These are phyloP conservation scores for Fusarium goolgardi DNA, from an alignment of 2,329 filamentous ascomycete species.

Conservation along the genomic window DNA sequence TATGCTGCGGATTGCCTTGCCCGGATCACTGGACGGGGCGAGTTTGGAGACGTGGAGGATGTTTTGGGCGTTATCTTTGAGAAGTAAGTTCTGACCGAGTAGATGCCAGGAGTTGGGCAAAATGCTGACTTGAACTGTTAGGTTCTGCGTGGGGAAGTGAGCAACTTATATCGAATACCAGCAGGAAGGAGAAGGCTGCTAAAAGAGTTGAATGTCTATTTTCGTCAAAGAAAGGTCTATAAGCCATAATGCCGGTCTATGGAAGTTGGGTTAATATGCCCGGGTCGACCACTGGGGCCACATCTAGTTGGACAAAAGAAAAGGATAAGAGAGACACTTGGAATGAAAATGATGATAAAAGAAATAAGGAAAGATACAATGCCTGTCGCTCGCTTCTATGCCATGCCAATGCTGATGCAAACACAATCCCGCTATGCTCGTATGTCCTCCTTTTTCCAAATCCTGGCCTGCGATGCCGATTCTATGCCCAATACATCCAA, in stretches of 20 bases:
- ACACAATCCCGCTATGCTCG: constrained; percentile 5
- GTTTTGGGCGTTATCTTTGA: constrained; percentile 97
- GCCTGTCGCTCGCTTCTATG: constrained; percentile 23
- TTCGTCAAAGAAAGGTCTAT: constrained; percentile 30
- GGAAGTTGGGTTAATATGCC: constrained; percentile 14
- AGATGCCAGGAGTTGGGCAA: constrained; percentile 5
- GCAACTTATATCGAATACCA: background rate
- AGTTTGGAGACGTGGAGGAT: constrained; percentile 91
- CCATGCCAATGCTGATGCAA: constrained; percentile 25
- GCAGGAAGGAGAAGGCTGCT: background rate
- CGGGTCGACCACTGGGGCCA: constrained; percentile 33
- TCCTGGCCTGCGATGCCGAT: constrained; percentile 27
- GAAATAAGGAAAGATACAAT: constrained; percentile 30
- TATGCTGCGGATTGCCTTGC: constrained; percentile 83
- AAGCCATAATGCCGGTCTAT: constrained; percentile 34
- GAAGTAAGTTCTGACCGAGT: constrained; percentile 71
- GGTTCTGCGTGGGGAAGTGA: constrained; percentile 62
- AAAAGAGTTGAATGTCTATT: constrained; percentile 18
- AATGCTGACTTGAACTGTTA: constrained; percentile 44
- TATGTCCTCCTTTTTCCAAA: constrained; percentile 25
- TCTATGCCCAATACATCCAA: constrained; percentile 9
- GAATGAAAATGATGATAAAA: constrained; percentile 11
- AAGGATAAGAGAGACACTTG: constrained; percentile 3
- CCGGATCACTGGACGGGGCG: constrained; percentile 86
- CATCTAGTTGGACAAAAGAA: constrained; percentile 20